Evolutionary conservation across 2,329 filamentous ascomycete genomes (phyloP).

Genomic region (Neopestalotiopsis sp.): DNA sequence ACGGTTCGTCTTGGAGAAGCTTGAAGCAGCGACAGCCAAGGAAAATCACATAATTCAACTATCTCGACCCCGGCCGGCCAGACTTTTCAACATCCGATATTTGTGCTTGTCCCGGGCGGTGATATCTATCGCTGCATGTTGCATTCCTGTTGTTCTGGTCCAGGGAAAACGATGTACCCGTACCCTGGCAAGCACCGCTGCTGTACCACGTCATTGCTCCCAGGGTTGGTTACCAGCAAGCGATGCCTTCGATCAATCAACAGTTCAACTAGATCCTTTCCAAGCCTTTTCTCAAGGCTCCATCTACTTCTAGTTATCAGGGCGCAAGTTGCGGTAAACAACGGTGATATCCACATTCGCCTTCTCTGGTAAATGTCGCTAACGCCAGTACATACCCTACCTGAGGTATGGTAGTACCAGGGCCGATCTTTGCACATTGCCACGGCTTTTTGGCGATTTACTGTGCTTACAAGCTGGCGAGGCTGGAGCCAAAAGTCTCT

Average conservation of each 20-base stretch:
- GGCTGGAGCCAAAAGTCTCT: not conserved
- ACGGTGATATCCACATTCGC: not conserved
- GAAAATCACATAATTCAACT: not conserved
- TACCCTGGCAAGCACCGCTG: not conserved
- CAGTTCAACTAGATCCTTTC: too few relatives aligned
- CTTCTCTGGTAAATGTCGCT: not conserved
- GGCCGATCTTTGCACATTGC: too few relatives aligned
- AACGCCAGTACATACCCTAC: not conserved
- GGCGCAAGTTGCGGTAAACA: not conserved
- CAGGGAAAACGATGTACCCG: not conserved
- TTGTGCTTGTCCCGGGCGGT: not conserved
- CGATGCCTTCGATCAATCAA: not conserved
- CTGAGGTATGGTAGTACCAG: not conserved
- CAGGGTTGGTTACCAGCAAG: not conserved
- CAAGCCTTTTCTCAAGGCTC: not conserved
- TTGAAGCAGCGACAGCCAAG: constrained; percentile 14
- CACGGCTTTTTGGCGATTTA: not conserved
- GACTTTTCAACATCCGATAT: not conserved
- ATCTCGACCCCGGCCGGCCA: not conserved
- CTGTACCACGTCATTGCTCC: not conserved
- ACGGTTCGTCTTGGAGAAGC: constrained; percentile 20
- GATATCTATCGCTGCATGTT: too few relatives aligned
- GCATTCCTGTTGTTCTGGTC: not conserved
- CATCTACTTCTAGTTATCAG: not conserved
- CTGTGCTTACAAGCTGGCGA: not conserved